A percentile compares a stretch with the other conserved stretches of the same genome.
phyloP scores from a whole-genome alignment of 306 rosid genomes.

The Morella rubra region DNA sequence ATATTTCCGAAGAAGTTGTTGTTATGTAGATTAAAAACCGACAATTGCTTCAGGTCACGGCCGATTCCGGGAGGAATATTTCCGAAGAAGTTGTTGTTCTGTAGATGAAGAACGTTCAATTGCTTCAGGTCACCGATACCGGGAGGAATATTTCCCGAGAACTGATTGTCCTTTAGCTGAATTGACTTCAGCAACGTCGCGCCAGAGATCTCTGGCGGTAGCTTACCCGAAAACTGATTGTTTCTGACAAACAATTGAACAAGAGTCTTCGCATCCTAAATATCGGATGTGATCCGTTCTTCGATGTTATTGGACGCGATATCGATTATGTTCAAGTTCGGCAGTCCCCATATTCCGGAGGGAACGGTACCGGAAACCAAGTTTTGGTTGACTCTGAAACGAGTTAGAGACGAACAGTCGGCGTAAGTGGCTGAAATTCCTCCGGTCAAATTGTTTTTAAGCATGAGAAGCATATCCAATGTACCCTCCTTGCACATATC shows the following conservation, averaged over 20 bases:
- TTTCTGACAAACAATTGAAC: slow-evolving; percentile 34
- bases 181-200: slow-evolving; percentile 48
- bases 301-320: slow-evolving; percentile 50
- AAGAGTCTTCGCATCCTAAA: slow-evolving; percentile 52
- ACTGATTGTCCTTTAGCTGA: slow-evolving; percentile 53
- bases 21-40: too few relatives aligned
- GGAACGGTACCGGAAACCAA: slow-evolving; percentile 72
- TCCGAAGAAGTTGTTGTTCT: too few relatives aligned
- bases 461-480: slow-evolving; percentile 46
- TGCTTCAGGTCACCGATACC: slow-evolving; percentile 50
- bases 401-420: slow-evolving; percentile 42
- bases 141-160: slow-evolving; percentile 58
- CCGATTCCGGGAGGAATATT: too few relatives aligned
- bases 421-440: slow-evolving; percentile 66
- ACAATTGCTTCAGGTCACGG: too few relatives aligned
- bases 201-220: slow-evolving; percentile 60
- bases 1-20: too few relatives aligned
- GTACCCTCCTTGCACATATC: slow-evolving; percentile 72
- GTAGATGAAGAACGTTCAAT: slow-evolving; percentile 50
- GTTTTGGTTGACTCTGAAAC: slow-evolving; percentile 64
- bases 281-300: slow-evolving; percentile 57
- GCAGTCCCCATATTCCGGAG: slow-evolving; percentile 74
- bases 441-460: slow-evolving; percentile 84
- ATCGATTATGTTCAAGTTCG: slow-evolving; percentile 59
- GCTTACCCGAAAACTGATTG: slow-evolving; percentile 58